Percentiles rank a stretch among this genome's conserved stretches.
Evolutionary conservation across 2,329 filamentous ascomycete species (phyloP).

Genomic region (Neonectria neomacrospora): DNA sequence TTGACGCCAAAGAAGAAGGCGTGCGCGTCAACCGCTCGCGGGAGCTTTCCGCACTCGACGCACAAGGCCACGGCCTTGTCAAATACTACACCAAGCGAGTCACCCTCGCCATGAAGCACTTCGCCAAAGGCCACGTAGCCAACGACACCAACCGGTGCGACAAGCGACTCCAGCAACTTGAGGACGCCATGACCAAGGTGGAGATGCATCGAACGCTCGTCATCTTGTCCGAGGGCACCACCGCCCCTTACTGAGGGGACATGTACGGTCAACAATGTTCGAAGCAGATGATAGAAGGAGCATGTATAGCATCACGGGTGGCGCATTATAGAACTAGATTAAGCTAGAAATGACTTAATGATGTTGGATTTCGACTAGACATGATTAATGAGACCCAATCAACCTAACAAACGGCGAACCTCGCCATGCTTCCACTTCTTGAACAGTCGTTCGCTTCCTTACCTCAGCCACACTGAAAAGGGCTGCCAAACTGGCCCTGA

Average conservation of each 20-base stretch:
- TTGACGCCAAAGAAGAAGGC: constrained; percentile 24
- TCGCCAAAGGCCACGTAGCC: not conserved
- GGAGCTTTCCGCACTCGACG: constrained; percentile 10
- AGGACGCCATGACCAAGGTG: constrained; percentile 29
- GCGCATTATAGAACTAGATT: not conserved
- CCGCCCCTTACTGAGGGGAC: not conserved
- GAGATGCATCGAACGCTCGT: constrained; percentile 12
- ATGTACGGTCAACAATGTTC: not conserved
- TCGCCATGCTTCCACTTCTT: not conserved
- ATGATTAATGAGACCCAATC: not conserved
- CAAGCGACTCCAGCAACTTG: constrained; percentile 1
- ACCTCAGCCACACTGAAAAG: too few species aligned
- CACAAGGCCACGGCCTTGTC: not conserved
- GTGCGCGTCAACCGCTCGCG: constrained; percentile 6
- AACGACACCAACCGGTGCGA: not conserved
- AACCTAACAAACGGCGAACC: not conserved
- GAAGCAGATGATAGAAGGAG: not conserved
- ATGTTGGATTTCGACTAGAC: not conserved
- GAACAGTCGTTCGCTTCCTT: not conserved
- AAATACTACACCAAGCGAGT: not conserved
- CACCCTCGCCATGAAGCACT: not conserved
- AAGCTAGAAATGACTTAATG: not conserved
- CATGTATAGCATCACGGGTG: not conserved
- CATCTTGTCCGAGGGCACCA: constrained; percentile 1
- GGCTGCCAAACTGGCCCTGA: too few species aligned